Base-by-base conservation (phyloP, 352 stramenopile species). In the Blastocystis sp. region DNA sequence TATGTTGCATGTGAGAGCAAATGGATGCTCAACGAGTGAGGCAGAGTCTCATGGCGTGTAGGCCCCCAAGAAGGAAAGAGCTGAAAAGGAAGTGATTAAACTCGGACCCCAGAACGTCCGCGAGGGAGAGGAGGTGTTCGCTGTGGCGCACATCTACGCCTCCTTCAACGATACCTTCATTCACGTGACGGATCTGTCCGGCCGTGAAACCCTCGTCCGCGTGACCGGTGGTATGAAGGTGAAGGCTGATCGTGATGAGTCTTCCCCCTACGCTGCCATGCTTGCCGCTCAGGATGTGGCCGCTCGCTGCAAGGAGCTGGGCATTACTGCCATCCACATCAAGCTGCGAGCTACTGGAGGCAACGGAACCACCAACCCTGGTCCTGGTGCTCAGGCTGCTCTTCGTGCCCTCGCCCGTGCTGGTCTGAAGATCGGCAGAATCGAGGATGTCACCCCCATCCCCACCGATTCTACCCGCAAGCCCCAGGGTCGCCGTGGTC, bases 121-220 rank as follows among this genome's bases (percentile, higher is more conserved):
- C 88, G 96, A 99, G 89, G 96, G 96, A 87, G 96, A 99, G 92
- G 93, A 98, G 92, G 95, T 99, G 81, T 99, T 99, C 90, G 97
- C 94, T 82, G 96, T 99, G 77, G 96, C 96, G 66, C 97, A 99
- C 93, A 98, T 99, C 91, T 99, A 98, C 91, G 97, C 97, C 77
- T 98, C 94, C 89, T 98, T 98, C 93, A 98, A 98, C 92, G 97
- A 99, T 92, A 99, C 97, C 81, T 99, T 99, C 92, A 96, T 99
- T 88, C 97, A 99, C 92, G 95, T 99, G 79, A 99, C 97, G 67
- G 97, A 99, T 93, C 93, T 99, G 64, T 99, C 96, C 81, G 97
- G 97, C 90, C 93, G 96, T 71, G 97, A 99, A 92, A 99, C 97
- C 89, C 95, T 99, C 91, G 95, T 98, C 88, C 96, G 97, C 91